A percentile compares a stretch with the other conserved stretches of the same genome.
These are phyloP conservation scores for Candida sonorensis DNA, from an alignment of 805 yeast species.

Conservation along the genomic window DNA sequence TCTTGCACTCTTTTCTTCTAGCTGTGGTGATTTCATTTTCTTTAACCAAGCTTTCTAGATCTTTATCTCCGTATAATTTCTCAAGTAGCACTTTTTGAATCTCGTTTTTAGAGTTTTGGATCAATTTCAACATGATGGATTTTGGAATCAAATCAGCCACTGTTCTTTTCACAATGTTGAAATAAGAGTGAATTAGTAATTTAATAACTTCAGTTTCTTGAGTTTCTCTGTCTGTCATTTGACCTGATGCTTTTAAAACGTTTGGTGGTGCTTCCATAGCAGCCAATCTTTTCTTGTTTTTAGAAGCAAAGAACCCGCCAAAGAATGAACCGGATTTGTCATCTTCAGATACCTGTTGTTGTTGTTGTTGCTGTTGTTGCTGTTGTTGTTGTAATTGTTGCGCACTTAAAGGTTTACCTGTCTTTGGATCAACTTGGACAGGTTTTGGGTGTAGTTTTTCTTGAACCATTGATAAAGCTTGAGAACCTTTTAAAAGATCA, in stretches of 20 bases:
- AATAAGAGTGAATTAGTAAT: conserved; percentile 83
- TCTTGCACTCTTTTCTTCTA: conserved; percentile 88
- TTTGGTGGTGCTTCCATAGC: conserved; percentile 98
- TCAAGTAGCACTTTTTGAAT: conserved; percentile 87
- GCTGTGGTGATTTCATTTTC: conserved; percentile 92
- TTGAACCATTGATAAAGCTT: conserved; percentile 88
- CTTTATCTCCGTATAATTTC: conserved; percentile 72
- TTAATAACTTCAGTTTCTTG: conserved; percentile 97
- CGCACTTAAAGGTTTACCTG: conserved; percentile 68
- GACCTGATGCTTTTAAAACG: conserved; percentile 85
- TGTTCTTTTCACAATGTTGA: conserved; percentile 86
- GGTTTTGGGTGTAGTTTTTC: conserved; percentile 81
- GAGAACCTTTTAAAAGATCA: conserved; percentile 88
- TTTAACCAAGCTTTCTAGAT: conserved; percentile 71
- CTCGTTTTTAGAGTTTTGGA: conserved; percentile 75
- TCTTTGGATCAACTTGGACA: conserved; percentile 77
- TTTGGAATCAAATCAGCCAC: conserved; percentile 93
- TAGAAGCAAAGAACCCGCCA: conserved; percentile 89
- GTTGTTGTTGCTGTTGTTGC: conserved; percentile 20
- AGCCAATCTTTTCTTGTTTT: conserved; percentile 89
- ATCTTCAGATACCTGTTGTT: conserved; percentile 29
- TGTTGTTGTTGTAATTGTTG: conserved; percentile 21
- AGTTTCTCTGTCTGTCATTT: conserved; percentile 89
- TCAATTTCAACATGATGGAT: conserved; percentile 89
- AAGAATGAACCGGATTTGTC: conserved; percentile 75